Base-by-base conservation (phyloP, 148 eudicot species). In the Persicaria maculosa region DNA sequence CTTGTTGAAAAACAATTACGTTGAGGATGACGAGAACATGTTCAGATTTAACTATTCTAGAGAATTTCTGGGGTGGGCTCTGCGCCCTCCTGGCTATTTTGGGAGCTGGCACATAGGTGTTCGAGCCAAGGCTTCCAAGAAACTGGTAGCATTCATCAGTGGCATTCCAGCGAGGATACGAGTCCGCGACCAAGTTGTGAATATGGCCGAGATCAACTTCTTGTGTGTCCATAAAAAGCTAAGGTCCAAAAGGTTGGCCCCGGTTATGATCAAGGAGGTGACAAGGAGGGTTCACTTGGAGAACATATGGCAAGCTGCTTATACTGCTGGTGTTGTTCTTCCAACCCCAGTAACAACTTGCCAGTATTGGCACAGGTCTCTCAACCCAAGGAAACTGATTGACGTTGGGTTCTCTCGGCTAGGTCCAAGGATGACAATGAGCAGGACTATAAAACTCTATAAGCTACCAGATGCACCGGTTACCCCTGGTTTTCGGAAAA, bases 231-330 rank as follows among this genome's bases (percentile, higher is more conserved):
- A 91, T 80, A 91, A 91, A 83, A 91, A 86, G 82, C 88, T 89
- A 7, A 81, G 97, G 73, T 87, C 93, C 4, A 91, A 91, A 72
- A 83, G 97, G 74, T 90, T 91, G 54, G 93, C 97, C 44, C 97
- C 97, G 6, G 93, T 89, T 16, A 87, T 91, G 97, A 91, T 91
- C 73, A 91, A 91, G 71, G 97, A 91, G 85, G 97, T 91, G 68
- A 89, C 97, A 16, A 82, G 97, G 75, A 84, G 97, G 76, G 90
- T 89, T 73, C 97, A 91, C 74, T 48, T 91, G 69, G 97, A 91
- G 76, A 90, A 92, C 74, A 92, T 92, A 9, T 92, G 97, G 97
- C 97, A 92, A 72, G 97, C 96, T n/a, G 93, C 97, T 79, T 92
- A 92, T 77, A 88, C 97, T 47, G 96, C 96, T 75, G 96, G 97